Base-by-base conservation (phyloP, 192 early-diverging fungal species). In the Coemansia sp. region DNA sequence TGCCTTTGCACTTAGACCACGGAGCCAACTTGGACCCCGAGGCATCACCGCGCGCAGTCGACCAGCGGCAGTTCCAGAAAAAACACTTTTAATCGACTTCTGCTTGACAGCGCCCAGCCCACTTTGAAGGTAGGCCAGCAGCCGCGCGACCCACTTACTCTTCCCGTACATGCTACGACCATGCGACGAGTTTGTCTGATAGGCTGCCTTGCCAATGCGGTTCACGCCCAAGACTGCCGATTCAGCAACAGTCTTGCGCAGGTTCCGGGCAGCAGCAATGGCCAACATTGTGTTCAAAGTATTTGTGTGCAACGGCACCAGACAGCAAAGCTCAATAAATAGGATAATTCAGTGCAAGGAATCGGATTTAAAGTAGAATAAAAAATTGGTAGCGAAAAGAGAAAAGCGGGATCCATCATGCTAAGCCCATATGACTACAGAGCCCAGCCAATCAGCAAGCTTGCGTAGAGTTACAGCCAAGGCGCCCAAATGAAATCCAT, bases 401-500 rank as follows among this genome's bases (percentile, higher is more conserved):
- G 16, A 19, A 43, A 29, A 56, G n/a, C 10, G 11, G 39, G 17
- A 9, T 45, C 14, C 17, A 64, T 17, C 47, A 7, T 19, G 17
- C 19, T 1, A 6, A 21, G 16, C n/a, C n/a, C 47, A 21, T 21
- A 47, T 43, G 41, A 64, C 29, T n/a, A 41, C 21, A 41, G 39
- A 16, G n/a, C 29, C 47, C 38, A 62, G 27, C 45, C 45, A 53
- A 41, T 38, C 47, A 49, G 47, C n/a, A 3, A 2, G 1, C n/a
- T 12, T 55, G 16, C 21, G 11, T 55, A 3, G 11, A n/a, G 35
- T 59, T 87, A 94, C 23, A 93, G 71, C 90, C 90, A 94, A 6
- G 90, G 91, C 88, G 96, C 84, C 90, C 93, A 99, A 19, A 85
- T 84, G 57, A 92, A 88, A 68, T 98, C 96, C 96, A 98, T 98